Base-by-base conservation (phyloP, 352 stramenopile species). In the Pythium brassicae region DNA sequence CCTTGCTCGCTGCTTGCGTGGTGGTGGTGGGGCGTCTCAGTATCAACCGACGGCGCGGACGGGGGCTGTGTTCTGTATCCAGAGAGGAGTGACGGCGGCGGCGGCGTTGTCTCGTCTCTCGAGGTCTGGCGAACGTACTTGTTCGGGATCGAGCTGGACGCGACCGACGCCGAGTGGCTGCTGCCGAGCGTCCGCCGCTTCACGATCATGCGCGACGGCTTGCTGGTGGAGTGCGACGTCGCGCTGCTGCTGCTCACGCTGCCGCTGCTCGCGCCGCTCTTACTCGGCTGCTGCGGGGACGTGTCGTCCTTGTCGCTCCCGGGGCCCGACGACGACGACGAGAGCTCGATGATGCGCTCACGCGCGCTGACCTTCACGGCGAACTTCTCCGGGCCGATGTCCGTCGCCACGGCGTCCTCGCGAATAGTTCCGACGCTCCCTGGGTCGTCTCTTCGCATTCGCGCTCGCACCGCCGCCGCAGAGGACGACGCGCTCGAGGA, bases 131-230 rank as follows among this genome's bases (percentile, higher is more conserved):
- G 58, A 9, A 59, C 53, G 40, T 65, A 59, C 47, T 65, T 59
- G 39, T 59, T 65, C 1, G 51, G 52, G 40, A 59, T 65, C 42
- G 57, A 53, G 1, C 44, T 48, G 20, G 58, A 60, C 2, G 48
- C 57, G 29, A 59, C 52, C 2, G 58, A 60, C 26, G 57, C 6
- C 45, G 48, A 14, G 68, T 63, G 4, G 56, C 67, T 52, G 68
- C 75, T 46, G 62, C 63, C 17, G 25, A 59, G 50, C 20, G 53
- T 59, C 20, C 72, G 62, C 27, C 72, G 59, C 59, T 82, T 82
- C 15, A 82, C 72, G 11, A 82, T 74, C 70, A 82, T 82, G 14
- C 74, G 63, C 8, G 74, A 85, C 17, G 72, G 74, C 35, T 82
- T 82, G 19, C 39, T 34, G 23, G 8, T n/a, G 14, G 39, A 11